phyloP scores from a whole-genome alignment of 345 rosid genomes.

The Carallia brachiata region DNA sequence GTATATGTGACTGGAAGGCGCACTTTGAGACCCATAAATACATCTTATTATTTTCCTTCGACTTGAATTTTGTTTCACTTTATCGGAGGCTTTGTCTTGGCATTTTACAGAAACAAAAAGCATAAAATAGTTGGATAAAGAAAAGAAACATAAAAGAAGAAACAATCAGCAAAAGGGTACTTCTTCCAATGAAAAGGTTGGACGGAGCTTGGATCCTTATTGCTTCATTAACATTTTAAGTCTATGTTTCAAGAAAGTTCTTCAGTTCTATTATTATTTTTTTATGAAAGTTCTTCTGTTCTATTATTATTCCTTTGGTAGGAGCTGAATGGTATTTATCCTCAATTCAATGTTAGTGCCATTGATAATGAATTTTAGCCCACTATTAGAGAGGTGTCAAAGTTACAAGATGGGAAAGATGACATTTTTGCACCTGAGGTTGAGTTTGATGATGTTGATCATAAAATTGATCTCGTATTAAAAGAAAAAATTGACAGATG shows the following conservation, averaged over 20 bases:
- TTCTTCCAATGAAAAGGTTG: constrained; percentile 16
- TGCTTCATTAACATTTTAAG: not conserved
- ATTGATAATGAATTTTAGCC: constrained; percentile 8
- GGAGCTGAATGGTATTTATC: constrained; percentile 11
- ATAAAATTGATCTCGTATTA: constrained; percentile 29
- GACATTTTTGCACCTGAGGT: constrained; percentile 11
- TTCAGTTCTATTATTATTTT: no score
- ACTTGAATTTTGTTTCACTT: constrained; percentile 36
- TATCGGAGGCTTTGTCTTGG: constrained; percentile 25
- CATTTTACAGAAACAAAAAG: constrained; percentile 22
- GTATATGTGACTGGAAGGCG: no score
- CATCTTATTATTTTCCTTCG: not conserved
- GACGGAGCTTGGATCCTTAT: not conserved
- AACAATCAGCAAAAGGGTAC: constrained; percentile 22
- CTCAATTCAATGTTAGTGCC: constrained; percentile 1
- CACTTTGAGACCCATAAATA: constrained; percentile 8
- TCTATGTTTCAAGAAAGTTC: not conserved
- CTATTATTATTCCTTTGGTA: constrained; percentile 1
- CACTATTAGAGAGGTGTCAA: constrained; percentile 9
- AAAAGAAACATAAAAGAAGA: constrained; percentile 25
- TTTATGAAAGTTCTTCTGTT: not conserved
- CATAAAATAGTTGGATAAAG: constrained; percentile 19
- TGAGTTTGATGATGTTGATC: constrained; percentile 29
- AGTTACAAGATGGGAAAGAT: constrained; percentile 11
- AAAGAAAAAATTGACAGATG: constrained; percentile 32